Evolutionary conservation across 2,329 filamentous ascomycete genomes (phyloP).

Genomic region (Aspergillus spinulosporus): DNA sequence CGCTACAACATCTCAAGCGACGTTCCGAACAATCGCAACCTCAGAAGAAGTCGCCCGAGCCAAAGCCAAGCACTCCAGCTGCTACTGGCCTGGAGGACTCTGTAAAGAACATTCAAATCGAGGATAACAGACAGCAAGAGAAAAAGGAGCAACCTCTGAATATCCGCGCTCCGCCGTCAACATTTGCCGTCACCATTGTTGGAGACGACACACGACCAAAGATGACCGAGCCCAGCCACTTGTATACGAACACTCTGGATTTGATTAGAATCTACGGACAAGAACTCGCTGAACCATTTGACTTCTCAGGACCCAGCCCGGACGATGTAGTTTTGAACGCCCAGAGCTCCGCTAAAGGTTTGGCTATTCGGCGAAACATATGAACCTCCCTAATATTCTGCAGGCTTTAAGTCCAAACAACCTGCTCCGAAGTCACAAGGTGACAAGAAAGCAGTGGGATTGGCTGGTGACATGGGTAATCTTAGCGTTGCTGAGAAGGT

Average conservation of each 20-base stretch:
- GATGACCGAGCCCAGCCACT: conserved; percentile 36
- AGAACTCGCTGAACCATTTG: conserved; percentile 46
- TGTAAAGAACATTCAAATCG: conserved; percentile 8
- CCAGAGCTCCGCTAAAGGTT: conserved; percentile 76
- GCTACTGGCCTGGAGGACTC: conserved; percentile 6
- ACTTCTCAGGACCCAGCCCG: conserved; percentile 83
- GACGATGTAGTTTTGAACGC: conserved; percentile 86
- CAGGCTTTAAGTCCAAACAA: conserved; percentile 49
- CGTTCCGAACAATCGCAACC: conserved; percentile 13
- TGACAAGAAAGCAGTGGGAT: conserved; percentile 45
- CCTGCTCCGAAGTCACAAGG: conserved; percentile 40
- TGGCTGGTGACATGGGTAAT: conserved; percentile 51
- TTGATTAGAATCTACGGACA: conserved; percentile 41
- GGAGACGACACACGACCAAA: conserved; percentile 30
- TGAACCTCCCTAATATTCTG: conserved; percentile 42
- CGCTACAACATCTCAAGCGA: conserved; percentile 23
- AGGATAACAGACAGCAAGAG: background rate
- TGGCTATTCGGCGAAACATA: conserved; percentile 49
- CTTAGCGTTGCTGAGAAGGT: conserved; percentile 52
- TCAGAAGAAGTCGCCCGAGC: conserved; percentile 24
- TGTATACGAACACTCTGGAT: conserved; percentile 35
- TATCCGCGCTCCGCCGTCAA: conserved; percentile 51
- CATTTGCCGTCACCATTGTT: conserved; percentile 51
- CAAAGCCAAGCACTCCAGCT: conserved; percentile 6
- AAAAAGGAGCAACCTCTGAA: conserved; percentile 23